phyloP scores from a whole-genome alignment of 345 rosid genomes.

The Citrus mangshanensis region DNA sequence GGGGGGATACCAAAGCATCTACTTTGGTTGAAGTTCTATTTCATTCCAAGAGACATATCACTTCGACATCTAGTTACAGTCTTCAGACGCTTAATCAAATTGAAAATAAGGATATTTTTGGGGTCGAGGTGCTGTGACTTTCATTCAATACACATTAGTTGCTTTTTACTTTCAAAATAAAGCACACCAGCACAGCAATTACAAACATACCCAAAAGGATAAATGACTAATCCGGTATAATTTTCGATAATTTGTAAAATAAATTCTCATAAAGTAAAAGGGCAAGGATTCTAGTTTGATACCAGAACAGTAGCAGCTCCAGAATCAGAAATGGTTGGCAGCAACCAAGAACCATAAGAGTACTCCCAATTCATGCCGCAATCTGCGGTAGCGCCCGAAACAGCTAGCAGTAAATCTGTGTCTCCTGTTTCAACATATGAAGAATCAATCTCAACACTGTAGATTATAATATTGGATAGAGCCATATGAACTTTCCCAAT shows the following conservation, averaged over 20 bases:
- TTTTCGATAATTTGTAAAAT: not conserved
- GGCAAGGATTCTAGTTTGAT: not conserved
- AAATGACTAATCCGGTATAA: not conserved
- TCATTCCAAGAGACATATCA: not conserved
- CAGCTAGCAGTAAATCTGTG: slow-evolving; percentile 45
- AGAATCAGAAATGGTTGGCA: slow-evolving; percentile 50
- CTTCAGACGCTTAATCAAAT: not conserved
- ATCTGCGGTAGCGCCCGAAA: slow-evolving; percentile 58
- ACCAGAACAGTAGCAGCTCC: slow-evolving; percentile 72
- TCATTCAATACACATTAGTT: no score
- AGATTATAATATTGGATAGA: slow-evolving; percentile 50
- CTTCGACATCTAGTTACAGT: not conserved
- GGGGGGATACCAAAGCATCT: not conserved
- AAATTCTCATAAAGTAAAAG: not conserved
- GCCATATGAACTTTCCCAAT: slow-evolving; percentile 54
- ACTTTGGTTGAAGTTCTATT: not conserved
- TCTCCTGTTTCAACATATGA: slow-evolving; percentile 50
- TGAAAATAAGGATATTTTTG: not conserved
- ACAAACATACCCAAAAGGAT: not conserved
- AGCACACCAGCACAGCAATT: no score
- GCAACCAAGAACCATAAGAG: slow-evolving; percentile 49
- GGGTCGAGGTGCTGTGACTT: no score
- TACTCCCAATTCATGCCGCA: slow-evolving; percentile 75
- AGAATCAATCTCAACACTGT: slow-evolving; percentile 37
- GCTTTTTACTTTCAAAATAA: no score